phyloP scores from a whole-genome alignment of 176 grass and related monocot genomes.

The maize (Zea mays) region Zm-B73-REFERENCE-NAM-5.0 NC_050100.1:15895501-15896000 shows the following conservation, averaged over 20 bases:
- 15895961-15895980: not conserved
- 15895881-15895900: not conserved
- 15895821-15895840: constrained; percentile 12
- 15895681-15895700: not conserved
- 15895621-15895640: constrained; percentile 36
- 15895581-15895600: too few relatives aligned
- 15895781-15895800: not conserved
- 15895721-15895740: constrained; percentile 9
- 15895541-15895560: not conserved
- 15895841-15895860: constrained; percentile 22
- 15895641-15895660: not conserved
- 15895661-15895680: constrained; percentile 35
- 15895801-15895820: not conserved
- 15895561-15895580: not conserved
- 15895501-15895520: constrained; percentile 77
- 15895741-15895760: not conserved
- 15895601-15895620: not conserved
- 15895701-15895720: constrained; percentile 26
- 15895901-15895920: not conserved
- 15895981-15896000: not conserved
- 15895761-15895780: not conserved
- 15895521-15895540: constrained; percentile 36
- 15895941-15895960: not conserved
- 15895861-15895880: not conserved
- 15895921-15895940: not conserved